Evolutionary conservation across 164 flowering plant species (phyloP), one percentile per base, ranked within the genome.

Genomic region (Brasenia schreberi): DNA sequence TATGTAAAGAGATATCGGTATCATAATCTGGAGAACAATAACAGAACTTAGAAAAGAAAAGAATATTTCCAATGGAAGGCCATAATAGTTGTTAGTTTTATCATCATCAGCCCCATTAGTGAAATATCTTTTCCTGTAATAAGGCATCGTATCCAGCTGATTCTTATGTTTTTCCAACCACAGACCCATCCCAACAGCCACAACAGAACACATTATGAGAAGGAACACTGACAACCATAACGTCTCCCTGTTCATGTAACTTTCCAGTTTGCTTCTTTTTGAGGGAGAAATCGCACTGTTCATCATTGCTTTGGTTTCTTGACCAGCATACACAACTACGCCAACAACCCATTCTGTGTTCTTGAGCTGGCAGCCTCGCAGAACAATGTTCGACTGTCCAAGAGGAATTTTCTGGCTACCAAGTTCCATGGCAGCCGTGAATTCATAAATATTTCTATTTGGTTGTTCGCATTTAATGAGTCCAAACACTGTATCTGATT

Each of bases 321-420:
- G 96, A 19, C 97, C 97, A 68, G 97, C 93, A 79, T 89, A 91
- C 9, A 91, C 96, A 66, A 86, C 97, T 33, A 89, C 96, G 69
- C 97, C 97, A 72, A 89, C 64, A 71, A 81, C 80, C 92, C 90
- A 91, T 18, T 80, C 86, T 5, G 97, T 91, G 75, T 91, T 91
- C 78, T 91, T 91, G 75, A 91, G 77, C 86, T 89, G 96, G 71
- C 97, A 91, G 63, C 97, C 97, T 56, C 97, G 96, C 80, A 91
- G 76, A 66, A 91, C 77, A 64, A 91, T 87, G 68, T 91, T 91
- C 18, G 97, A 86, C 71, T 89, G 97, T 76, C 85, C 82, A 52
- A 91, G 88, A 59, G 97, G 76, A 70, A 80, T 80, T 61, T 68
- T 85, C 33, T 84, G 86, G 64, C 86, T 85, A 27, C 77, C 79